Evolutionary conservation across 164 flowering plant genomes (phyloP).

Genomic region (Saururus chinensis): DNA sequence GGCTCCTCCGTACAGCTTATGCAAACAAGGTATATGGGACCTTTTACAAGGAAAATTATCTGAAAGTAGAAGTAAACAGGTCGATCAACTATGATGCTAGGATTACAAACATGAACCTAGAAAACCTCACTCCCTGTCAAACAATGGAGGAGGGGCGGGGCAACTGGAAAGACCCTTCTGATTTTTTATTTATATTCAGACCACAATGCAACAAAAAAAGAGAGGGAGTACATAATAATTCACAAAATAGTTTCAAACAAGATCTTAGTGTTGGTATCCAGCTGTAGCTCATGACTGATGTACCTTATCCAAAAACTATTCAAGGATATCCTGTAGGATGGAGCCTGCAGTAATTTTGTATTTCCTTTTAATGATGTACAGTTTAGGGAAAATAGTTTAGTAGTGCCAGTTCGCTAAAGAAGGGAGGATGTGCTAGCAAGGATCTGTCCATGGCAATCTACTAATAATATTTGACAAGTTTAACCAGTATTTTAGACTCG

Average conservation of each 20-base stretch:
- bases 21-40: conserved; percentile 93
- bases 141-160: no score
- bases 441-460: not conserved
- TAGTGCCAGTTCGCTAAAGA: no score
- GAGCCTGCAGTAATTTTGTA: no score
- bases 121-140: not conserved
- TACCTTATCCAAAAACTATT: not conserved
- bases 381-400: no score
- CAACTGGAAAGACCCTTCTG: no score
- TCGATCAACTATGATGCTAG: not conserved
- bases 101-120: not conserved
- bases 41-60: conserved; percentile 94
- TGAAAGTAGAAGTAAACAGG: conserved; percentile 16
- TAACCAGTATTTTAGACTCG: no score
- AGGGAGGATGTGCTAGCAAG: not conserved
- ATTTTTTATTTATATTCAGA: no score
- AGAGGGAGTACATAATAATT: no score
- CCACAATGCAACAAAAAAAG: no score
- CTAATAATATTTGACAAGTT: not conserved
- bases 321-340: not conserved
- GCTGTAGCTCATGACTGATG: not conserved
- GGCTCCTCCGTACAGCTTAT: conserved; percentile 99
- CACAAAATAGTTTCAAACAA: no score
- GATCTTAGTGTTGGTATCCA: not conserved
- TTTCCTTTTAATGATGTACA: no score